A percentile compares a stretch with the other conserved stretches of the same genome.
Conservation (phyloP, 768 basidiomycete genomes). For the Termitomyces sp. region DNA sequence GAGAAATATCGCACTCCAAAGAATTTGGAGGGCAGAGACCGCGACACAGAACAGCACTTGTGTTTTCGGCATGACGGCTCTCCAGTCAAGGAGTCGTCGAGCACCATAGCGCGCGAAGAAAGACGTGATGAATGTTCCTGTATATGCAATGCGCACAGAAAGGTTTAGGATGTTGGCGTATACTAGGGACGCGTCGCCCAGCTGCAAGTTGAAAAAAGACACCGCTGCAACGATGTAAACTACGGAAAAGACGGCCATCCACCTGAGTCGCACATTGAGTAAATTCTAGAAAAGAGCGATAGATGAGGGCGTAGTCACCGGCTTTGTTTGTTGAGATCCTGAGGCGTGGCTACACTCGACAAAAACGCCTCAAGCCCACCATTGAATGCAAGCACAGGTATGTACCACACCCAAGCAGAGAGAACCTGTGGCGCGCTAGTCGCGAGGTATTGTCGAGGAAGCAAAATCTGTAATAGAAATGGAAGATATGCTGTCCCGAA, state of each 20-base stretch:
- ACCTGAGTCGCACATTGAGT: constrained; percentile 29
- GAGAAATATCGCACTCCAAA: constrained; percentile 19
- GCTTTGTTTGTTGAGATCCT: constrained; percentile 67
- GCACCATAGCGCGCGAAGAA: constrained; percentile 21
- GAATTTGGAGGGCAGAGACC: constrained; percentile 23
- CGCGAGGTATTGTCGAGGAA: constrained; percentile 62
- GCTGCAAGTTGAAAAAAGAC: constrained; percentile 35
- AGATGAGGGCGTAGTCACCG: constrained; percentile 28
- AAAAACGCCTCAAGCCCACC: constrained; percentile 91
- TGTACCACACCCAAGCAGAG: constrained; percentile 77
- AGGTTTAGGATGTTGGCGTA: constrained; percentile 75
- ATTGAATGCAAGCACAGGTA: constrained; percentile 87
- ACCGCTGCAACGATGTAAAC: constrained; percentile 58
- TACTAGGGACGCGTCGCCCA: constrained; percentile 68
- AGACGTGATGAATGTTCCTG: constrained; percentile 8
- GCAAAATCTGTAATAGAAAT: constrained; percentile 59
- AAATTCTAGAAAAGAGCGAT: neutral
- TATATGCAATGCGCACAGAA: constrained; percentile 54
- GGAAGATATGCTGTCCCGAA: constrained; percentile 78
- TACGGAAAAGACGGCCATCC: constrained; percentile 76
- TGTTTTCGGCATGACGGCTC: constrained; percentile 5
- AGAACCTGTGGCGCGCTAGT: constrained; percentile 83
- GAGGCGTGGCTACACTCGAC: constrained; percentile 65
- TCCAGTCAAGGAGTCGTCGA: constrained; percentile 9
- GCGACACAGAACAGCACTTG: constrained; percentile 18